Base-by-base conservation (phyloP, 176 grass and related monocot species). In the Bromus sterilis region DNA sequence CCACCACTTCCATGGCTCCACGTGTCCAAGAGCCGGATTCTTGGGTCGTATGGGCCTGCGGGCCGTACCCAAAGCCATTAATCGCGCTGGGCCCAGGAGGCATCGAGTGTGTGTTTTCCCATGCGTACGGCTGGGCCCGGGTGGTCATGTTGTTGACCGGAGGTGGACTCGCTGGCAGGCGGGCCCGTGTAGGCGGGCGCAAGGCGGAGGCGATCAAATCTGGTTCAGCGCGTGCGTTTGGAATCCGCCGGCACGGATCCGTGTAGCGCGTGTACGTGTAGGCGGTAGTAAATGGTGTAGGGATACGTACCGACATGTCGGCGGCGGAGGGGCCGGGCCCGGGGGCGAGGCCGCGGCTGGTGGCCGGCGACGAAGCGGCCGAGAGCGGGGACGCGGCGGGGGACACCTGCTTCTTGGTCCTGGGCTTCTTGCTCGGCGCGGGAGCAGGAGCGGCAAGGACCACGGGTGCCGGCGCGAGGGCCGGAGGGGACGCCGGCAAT, bases 291-390 rank as follows among this genome's bases (percentile, higher is more conserved):
- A 65, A 56, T 14, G 56, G 35, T 31, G 37, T 4, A 41, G n/a
- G 39, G 33, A 36, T 30, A 76, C 83, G 88, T 86, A 90, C 88
- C 88, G 80, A 82, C 88, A 90, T 90, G 83, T 90, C 88, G 78
- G 88, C 88, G 79, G 83, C 60, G 83, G 88, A 89, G 66, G 88
- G 88, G 6, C 88, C 79, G 16, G 88, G 88, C 0, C 78, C 66
- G 6, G 79, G 83, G 46, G 83, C 88, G 65, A 78, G 56, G n/a
- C 66, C 34, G 78, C 48, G 48, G 48, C 58, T 29, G 31, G 64
- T 11, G 68, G 12, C 0, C 11, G 72, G 76, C 7, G 78, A 46
- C 26, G 82, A 77, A 4, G 78, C 63, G 34, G 87, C 63, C 32
- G 78, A 79, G 73, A 78, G 35, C 7, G 87, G 88, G 21, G 88